A percentile compares a stretch with the other conserved stretches of the same genome.
These are phyloP conservation scores for Lipomyces japonicus DNA, from an alignment of 805 yeast species.

Conservation along the genomic window DNA sequence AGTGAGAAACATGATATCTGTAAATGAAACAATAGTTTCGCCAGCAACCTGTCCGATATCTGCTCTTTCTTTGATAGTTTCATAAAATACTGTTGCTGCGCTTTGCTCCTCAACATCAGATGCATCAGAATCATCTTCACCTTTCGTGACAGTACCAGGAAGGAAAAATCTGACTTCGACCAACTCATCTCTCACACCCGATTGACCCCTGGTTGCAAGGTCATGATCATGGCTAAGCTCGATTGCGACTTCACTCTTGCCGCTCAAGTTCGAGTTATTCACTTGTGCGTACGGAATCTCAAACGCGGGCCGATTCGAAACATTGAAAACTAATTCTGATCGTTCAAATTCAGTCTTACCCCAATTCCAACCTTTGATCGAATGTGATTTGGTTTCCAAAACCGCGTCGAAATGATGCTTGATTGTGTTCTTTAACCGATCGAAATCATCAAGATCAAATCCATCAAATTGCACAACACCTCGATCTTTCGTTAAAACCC, in stretches of 20 bases:
- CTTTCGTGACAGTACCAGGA: conserved; percentile 70
- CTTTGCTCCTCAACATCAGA: conserved; percentile 50
- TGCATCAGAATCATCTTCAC: conserved; percentile 40
- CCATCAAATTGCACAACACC: conserved; percentile 91
- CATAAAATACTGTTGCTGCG: conserved; percentile 83
- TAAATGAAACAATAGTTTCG: conserved; percentile 88
- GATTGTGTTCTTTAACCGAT: conserved; percentile 74
- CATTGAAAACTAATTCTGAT: conserved; percentile 80
- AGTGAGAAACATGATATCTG: conserved; percentile 85
- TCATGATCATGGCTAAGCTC: conserved; percentile 61
- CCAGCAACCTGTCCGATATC: conserved; percentile 93
- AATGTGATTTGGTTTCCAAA: conserved; percentile 83
- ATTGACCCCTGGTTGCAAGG: conserved; percentile 45
- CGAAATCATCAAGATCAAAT: conserved; percentile 79
- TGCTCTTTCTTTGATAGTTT: conserved; percentile 86
- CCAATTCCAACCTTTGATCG: conserved; percentile 99
- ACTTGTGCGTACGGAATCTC: conserved; percentile 83
- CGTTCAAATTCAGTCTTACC: conserved; percentile 90
- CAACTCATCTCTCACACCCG: conserved; percentile 77
- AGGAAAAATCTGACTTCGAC: conserved; percentile 92
- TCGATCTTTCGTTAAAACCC: conserved; percentile 81
- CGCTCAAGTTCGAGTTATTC: conserved; percentile 81
- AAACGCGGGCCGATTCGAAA: conserved; percentile 83
- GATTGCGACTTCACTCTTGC: conserved; percentile 88
- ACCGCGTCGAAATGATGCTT: conserved; percentile 69